A percentile compares a stretch with the other conserved stretches of the same genome.
phyloP scores from a whole-genome alignment of 371 early-diverging fungal genomes.

The Rhizopus arrhizus region DNA sequence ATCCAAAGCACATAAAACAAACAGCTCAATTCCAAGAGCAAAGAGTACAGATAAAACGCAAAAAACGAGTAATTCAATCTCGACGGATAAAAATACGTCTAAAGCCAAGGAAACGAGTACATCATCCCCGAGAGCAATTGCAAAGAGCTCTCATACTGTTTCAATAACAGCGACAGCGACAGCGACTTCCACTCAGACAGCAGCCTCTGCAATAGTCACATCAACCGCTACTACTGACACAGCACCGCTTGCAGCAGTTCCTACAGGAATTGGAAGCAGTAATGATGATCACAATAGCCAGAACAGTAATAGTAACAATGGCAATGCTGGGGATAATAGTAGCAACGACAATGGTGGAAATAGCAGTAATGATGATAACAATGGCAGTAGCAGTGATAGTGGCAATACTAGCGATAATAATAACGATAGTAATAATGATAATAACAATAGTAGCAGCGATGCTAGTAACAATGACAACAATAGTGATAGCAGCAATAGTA shows the following conservation, averaged over 20 bases:
- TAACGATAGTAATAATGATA: not conserved
- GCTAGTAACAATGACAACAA: constrained; percentile 2
- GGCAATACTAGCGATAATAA: not conserved
- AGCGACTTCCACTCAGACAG: not conserved
- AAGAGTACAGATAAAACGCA: no score
- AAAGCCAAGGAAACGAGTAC: no score
- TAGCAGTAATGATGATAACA: not conserved
- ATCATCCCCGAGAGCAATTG: not conserved
- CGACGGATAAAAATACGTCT: no score
- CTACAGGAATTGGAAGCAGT: not conserved
- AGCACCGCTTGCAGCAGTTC: not conserved
- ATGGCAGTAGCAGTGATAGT: not conserved
- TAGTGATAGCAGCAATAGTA: not conserved
- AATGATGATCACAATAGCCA: not conserved
- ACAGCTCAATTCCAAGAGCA: not conserved
- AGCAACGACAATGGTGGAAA: not conserved
- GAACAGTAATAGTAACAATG: not conserved
- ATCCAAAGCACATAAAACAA: not conserved
- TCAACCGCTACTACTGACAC: constrained; percentile 6
- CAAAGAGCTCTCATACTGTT: not conserved
- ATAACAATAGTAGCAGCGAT: not conserved
- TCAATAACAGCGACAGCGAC: not conserved
- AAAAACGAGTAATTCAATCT: no score
- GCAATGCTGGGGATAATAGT: not conserved
- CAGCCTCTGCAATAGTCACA: not conserved